Evolutionary conservation across 2,329 filamentous ascomycete species (phyloP).

Genomic region (Trichoderma gracile): DNA sequence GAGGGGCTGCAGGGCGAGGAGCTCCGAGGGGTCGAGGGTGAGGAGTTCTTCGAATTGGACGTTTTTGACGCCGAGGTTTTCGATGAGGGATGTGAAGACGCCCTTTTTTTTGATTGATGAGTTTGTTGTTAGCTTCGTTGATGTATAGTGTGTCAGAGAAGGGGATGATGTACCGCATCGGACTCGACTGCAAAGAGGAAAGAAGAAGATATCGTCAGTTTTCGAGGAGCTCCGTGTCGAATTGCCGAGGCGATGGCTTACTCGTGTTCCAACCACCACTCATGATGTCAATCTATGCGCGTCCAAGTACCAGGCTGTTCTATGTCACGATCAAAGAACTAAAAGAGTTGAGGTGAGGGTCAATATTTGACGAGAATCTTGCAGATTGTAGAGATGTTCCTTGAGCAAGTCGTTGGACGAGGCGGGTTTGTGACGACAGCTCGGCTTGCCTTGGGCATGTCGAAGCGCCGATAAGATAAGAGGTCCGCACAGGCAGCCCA

Average conservation of each 20-base stretch:
- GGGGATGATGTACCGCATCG: slow-evolving; percentile 69
- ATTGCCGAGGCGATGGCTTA: slow-evolving; percentile 35
- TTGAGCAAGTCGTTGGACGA: not conserved
- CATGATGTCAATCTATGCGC: slow-evolving; percentile 44
- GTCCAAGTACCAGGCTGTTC: not conserved
- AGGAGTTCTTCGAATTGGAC: slow-evolving; percentile 98
- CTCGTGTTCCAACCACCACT: slow-evolving; percentile 94
- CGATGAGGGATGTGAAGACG: slow-evolving; percentile 95
- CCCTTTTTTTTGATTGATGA: slow-evolving; percentile 53
- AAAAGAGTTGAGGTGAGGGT: too few relatives aligned
- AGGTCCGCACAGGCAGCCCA: slow-evolving; percentile 12
- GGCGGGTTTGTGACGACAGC: not conserved
- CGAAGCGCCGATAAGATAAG: slow-evolving; percentile 23
- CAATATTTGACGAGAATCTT: not conserved
- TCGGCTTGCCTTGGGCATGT: slow-evolving; percentile 1
- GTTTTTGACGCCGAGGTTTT: slow-evolving; percentile 83
- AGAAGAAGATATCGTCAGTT: not conserved
- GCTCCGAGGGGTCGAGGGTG: slow-evolving; percentile 75
- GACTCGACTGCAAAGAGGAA: slow-evolving; percentile 66
- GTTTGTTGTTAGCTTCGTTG: not conserved
- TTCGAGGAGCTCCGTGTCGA: not conserved
- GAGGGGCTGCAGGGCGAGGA: slow-evolving; percentile 71
- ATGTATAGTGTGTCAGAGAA: not conserved
- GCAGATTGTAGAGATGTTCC: not conserved
- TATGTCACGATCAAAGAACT: too few relatives aligned